Base-by-base conservation (phyloP, 2,329 filamentous ascomycete genomes). In the Verticillium tricorpus region DNA sequence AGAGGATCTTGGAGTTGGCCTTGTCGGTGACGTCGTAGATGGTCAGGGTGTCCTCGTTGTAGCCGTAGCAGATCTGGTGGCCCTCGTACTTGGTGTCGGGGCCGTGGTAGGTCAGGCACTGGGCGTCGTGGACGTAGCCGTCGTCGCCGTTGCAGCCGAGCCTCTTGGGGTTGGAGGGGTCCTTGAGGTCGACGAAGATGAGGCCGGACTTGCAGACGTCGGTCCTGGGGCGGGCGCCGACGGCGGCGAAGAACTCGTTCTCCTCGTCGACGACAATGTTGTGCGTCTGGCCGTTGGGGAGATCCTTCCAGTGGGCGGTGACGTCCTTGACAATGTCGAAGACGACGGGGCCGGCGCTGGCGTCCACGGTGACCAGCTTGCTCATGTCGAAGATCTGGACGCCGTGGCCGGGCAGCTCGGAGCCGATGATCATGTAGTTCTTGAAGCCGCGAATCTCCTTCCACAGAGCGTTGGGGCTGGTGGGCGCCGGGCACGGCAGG, bases 351-450 rank as follows among this genome's bases (percentile, higher is more conserved):
- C 45, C 45, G 14, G 69, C 73, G 15, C 75, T 67, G 0, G 77
- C 74, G 66, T 79, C 72, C 55, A 83, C 66, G 22, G 70, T 69
- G 55, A 79, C 68, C 12, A 83, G 75, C 73, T 66, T 40, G 75
- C 61, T 81, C 80, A 85, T 78, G 67, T 87, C 84, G 66, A 87
- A 87, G 69, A 87, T 81, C 71, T 87, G 85, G 35, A 87, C 77
- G 39, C 81, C 80, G 67, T 86, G 84, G 60, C 73, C 69, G n/a
- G 66, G 64, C 3, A 80, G 76, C 66, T 75, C 73, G 59, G 69
- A 72, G 34, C 73, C 73, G 32, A 75, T 72, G 57, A 74, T 62
- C 60, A 69, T 63, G 62, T 67, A 70, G 64, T 68, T 64, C 66
- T 68, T 69, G 67, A 68, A 74, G 1, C 68, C 68, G 15, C 69